phyloP scores from a whole-genome alignment of 208 protist species.

The Acanthamoeba quina region DNA sequence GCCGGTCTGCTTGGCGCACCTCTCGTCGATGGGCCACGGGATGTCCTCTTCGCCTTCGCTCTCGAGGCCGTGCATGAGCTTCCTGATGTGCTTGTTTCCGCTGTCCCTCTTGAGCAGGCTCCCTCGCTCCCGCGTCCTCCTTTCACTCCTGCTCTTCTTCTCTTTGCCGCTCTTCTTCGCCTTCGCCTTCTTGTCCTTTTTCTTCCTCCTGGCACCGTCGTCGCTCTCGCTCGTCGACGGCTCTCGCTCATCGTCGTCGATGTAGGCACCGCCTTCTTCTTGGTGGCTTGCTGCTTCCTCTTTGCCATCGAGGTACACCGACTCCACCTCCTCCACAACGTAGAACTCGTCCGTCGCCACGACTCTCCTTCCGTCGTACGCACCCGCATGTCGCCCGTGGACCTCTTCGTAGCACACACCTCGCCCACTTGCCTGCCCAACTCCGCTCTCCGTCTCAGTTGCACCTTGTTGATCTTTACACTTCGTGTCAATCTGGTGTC shows the following conservation, averaged over 20 bases:
- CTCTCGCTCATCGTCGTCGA: not conserved
- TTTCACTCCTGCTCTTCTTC: not conserved
- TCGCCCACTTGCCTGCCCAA: not conserved
- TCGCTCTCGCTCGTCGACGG: not conserved
- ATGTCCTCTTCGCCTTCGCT: constrained; percentile 37
- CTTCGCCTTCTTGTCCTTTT: constrained; percentile 36
- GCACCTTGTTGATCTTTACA: no score
- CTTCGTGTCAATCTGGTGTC: no score
- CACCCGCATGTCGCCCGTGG: not conserved
- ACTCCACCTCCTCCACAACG: not conserved
- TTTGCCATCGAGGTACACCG: not conserved
- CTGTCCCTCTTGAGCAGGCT: not conserved
- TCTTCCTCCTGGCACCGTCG: not conserved
- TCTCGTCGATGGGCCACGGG: constrained; percentile 34
- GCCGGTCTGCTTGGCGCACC: not conserved
- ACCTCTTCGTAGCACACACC: not conserved
- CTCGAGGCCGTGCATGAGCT: not conserved
- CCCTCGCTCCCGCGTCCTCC: not conserved
- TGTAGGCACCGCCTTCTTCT: not conserved
- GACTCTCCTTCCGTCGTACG: not conserved
- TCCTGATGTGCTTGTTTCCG: not conserved
- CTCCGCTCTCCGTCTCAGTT: no score
- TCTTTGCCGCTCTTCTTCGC: not conserved
- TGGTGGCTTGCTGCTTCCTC: not conserved
- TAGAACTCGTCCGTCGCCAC: constrained; percentile 50